Evolutionary conservation across 2,329 filamentous ascomycete genomes (phyloP).

Genomic region (Grosmannia serpens): DNA sequence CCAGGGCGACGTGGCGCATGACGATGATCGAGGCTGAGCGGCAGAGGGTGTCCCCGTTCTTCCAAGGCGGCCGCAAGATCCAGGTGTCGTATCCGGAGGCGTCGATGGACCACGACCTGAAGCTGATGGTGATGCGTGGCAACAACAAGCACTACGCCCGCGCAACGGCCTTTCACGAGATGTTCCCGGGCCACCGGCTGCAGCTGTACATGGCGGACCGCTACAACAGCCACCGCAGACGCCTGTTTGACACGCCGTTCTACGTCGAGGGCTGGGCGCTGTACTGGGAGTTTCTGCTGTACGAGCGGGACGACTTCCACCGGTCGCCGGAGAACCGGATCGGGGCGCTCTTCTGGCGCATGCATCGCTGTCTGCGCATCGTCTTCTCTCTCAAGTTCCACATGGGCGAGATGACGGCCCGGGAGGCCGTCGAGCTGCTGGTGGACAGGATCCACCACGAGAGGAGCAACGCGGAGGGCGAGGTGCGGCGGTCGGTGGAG

Average conservation of each 20-base stretch:
- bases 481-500: slow-evolving; percentile 44
- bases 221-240: slow-evolving; percentile 32
- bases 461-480: slow-evolving; percentile 45
- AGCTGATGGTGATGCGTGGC: slow-evolving; percentile 48
- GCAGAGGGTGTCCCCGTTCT: slow-evolving; percentile 48
- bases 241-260: slow-evolving; percentile 44
- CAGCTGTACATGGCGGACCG: slow-evolving; percentile 38
- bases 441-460: slow-evolving; percentile 48
- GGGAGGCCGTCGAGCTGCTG: slow-evolving; percentile 44
- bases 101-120: slow-evolving; percentile 39
- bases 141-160: slow-evolving; percentile 47
- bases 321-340: slow-evolving; percentile 38
- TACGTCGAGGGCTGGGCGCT: slow-evolving; percentile 51
- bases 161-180: slow-evolving; percentile 50
- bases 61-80: slow-evolving; percentile 42
- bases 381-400: slow-evolving; percentile 48
- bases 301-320: slow-evolving; percentile 40
- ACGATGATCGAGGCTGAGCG: slow-evolving; percentile 42
- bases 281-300: slow-evolving; percentile 51
- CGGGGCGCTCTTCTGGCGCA: slow-evolving; percentile 50
- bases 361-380: slow-evolving; percentile 50
- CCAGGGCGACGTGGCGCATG: slow-evolving; percentile 41
- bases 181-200: slow-evolving; percentile 47
- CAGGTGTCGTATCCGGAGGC: slow-evolving; percentile 44
- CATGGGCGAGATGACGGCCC: slow-evolving; percentile 38